These are phyloP conservation scores for Hypoxylon sp. DNA, from an alignment of 2,329 filamentous ascomycete genomes.

Conservation along the genomic window DNA sequence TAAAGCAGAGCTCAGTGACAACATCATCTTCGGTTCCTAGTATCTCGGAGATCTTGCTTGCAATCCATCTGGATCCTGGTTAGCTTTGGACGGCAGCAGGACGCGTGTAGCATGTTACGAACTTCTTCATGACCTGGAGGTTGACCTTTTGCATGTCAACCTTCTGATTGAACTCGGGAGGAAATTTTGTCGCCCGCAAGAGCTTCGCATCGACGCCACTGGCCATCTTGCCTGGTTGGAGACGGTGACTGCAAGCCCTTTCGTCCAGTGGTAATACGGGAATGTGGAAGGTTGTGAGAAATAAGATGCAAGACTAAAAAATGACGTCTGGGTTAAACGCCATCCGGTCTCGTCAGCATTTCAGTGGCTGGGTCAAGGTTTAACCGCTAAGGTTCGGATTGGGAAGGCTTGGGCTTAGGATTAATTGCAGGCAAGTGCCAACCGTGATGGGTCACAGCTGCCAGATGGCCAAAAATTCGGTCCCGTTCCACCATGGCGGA, in stretches of 20 bases:
- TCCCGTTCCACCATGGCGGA: not conserved
- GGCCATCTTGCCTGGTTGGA: slow-evolving; percentile 68
- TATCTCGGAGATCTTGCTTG: slow-evolving; percentile 86
- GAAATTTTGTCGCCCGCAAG: slow-evolving; percentile 91
- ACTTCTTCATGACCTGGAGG: slow-evolving; percentile 98
- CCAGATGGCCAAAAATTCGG: slow-evolving; percentile 17
- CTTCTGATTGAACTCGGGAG: slow-evolving; percentile 91
- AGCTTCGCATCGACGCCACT: slow-evolving; percentile 90
- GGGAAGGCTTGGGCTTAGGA: slow-evolving; percentile 14
- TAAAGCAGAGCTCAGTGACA: slow-evolving; percentile 85
- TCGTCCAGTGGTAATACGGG: slow-evolving; percentile 9
- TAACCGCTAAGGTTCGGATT: slow-evolving; percentile 23
- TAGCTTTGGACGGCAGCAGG: slow-evolving; percentile 25
- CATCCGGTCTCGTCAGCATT: slow-evolving; percentile 30
- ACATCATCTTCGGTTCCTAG: slow-evolving; percentile 96
- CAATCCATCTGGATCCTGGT: slow-evolving; percentile 81
- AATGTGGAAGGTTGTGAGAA: slow-evolving; percentile 26
- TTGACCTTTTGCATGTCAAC: slow-evolving; percentile 99
- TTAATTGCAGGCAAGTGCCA: slow-evolving; percentile 25
- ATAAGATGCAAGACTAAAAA: slow-evolving; percentile 29
- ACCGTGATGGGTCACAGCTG: not conserved
- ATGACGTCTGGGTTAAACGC: slow-evolving; percentile 46
- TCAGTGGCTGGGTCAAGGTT: slow-evolving; percentile 20
- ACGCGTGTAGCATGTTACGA: slow-evolving; percentile 52
- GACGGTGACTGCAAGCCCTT: not conserved